A percentile compares a stretch with the other conserved stretches of the same genome.
Evolutionary conservation across 768 basidiomycete species (phyloP).

Genomic region (Nidularia sp.): DNA sequence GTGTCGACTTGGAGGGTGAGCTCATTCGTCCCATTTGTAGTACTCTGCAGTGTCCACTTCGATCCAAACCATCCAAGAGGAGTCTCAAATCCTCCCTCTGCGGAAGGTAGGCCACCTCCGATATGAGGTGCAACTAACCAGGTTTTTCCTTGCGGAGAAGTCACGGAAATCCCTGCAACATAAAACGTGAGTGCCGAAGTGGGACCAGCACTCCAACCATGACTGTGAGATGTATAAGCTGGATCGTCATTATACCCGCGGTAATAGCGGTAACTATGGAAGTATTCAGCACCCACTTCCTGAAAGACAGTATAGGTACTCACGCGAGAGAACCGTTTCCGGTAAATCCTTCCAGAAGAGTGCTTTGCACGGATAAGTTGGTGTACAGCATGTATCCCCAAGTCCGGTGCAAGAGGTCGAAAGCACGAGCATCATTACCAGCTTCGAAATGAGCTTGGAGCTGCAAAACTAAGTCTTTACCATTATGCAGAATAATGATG

Average conservation of each 20-base stretch:
- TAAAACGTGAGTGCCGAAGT: conserved; percentile 56
- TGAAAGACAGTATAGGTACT: conserved; percentile 4
- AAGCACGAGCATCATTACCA: conserved; percentile 44
- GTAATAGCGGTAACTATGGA: conserved; percentile 43
- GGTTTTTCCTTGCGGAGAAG: conserved; percentile 38
- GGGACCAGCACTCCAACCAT: conserved; percentile 58
- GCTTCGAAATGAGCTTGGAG: conserved; percentile 56
- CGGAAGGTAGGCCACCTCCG: conserved; percentile 29
- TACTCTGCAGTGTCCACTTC: conserved; percentile 27
- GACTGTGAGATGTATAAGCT: conserved; percentile 55
- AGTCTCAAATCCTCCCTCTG: conserved; percentile 52
- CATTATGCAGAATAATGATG: background rate
- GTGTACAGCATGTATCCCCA: conserved; percentile 64
- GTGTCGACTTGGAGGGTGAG: conserved; percentile 9
- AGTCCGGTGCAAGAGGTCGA: conserved; percentile 48
- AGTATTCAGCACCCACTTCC: background rate
- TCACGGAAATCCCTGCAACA: conserved; percentile 49
- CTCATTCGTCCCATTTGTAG: background rate
- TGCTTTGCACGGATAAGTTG: conserved; percentile 50
- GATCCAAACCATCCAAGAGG: conserved; percentile 48
- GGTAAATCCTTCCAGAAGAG: conserved; percentile 55
- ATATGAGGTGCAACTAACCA: conserved; percentile 48
- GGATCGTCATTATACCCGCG: conserved; percentile 54
- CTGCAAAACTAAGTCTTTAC: conserved; percentile 16
- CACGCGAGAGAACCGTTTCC: conserved; percentile 53